Conservation (phyloP, 768 basidiomycete genomes). For the Pulveroboletus sp. region DNA sequence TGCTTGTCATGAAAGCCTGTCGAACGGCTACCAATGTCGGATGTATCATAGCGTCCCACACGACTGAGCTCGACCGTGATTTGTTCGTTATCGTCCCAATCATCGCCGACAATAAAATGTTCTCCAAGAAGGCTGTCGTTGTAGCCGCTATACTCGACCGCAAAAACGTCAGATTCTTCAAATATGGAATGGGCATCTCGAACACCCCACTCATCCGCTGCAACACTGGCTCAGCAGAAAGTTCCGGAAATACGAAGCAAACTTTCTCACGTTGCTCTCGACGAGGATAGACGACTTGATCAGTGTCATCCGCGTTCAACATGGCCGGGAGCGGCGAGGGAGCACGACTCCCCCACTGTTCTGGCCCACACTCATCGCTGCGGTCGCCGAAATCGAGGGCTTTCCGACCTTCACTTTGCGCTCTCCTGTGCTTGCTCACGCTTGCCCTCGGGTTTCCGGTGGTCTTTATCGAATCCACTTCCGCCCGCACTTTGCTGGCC, state of each 20-base stretch:
- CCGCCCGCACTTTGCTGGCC: constrained; percentile 15
- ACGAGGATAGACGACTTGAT: constrained; percentile 30
- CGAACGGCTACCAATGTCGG: neutral
- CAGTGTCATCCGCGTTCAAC: constrained; percentile 15
- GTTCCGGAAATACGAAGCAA: neutral
- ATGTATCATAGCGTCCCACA: neutral
- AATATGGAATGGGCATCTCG: constrained; percentile 7
- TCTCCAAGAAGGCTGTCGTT: constrained; percentile 27
- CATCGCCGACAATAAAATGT: constrained; percentile 17
- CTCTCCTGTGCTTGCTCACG: constrained; percentile 45
- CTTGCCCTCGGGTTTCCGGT: neutral
- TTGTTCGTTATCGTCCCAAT: constrained; percentile 24
- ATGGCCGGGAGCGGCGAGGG: constrained; percentile 21
- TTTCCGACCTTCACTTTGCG: constrained; percentile 41
- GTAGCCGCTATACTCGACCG: constrained; percentile 19
- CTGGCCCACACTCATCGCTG: constrained; percentile 16
- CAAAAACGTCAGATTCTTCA: constrained; percentile 20
- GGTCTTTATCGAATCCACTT: constrained; percentile 15
- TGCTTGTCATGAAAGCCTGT: constrained; percentile 2
- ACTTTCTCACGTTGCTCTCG: constrained; percentile 18
- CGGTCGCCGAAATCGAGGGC: constrained; percentile 34
- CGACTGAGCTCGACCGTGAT: constrained; percentile 19
- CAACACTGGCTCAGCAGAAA: constrained; percentile 7
- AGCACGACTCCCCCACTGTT: constrained; percentile 23
- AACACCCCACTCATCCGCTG: constrained; percentile 32